These are phyloP conservation scores for Solanum pennellii DNA, from an alignment of 257 asterid genomes.

Conservation along the genomic window DNA sequence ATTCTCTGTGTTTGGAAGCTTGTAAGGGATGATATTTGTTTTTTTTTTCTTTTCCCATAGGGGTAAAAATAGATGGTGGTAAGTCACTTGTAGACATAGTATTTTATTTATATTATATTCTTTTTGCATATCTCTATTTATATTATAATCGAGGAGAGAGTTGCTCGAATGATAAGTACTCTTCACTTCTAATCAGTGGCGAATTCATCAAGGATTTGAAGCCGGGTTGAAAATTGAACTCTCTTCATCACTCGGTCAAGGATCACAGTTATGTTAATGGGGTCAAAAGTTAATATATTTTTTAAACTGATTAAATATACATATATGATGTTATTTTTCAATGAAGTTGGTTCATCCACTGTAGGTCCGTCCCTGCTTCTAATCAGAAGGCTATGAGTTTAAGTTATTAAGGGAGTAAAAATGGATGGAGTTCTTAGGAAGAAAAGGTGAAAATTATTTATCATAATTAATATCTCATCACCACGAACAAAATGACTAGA, in stretches of 20 bases:
- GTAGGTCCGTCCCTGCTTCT: too few relatives aligned
- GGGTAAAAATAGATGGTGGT: constrained; percentile 51
- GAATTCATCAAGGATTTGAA: too few relatives aligned
- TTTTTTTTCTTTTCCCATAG: constrained; percentile 5
- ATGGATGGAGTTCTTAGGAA: not conserved
- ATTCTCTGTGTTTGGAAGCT: constrained; percentile 77
- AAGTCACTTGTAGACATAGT: constrained; percentile 24
- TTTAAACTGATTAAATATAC: too few relatives aligned
- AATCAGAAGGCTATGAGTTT: not conserved
- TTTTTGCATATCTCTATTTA: not conserved
- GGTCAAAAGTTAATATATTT: too few relatives aligned
- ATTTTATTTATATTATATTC: constrained; percentile 16
- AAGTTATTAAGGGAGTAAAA: not conserved
- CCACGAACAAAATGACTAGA: not conserved
- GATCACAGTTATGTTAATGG: too few relatives aligned
- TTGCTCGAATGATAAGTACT: not conserved
- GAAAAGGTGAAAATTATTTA: not conserved
- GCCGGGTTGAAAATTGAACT: too few relatives aligned
- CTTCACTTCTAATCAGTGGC: rapidly evolving
- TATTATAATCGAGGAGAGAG: too few relatives aligned
- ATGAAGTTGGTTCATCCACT: too few relatives aligned
- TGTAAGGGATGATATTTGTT: constrained; percentile 30
- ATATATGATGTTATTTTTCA: too few relatives aligned
- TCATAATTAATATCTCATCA: not conserved
- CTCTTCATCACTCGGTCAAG: too few relatives aligned